Evolutionary conservation across 345 rosid species (phyloP), one percentile per base, ranked within the genome.

Genomic region (Populus davidiana): DNA sequence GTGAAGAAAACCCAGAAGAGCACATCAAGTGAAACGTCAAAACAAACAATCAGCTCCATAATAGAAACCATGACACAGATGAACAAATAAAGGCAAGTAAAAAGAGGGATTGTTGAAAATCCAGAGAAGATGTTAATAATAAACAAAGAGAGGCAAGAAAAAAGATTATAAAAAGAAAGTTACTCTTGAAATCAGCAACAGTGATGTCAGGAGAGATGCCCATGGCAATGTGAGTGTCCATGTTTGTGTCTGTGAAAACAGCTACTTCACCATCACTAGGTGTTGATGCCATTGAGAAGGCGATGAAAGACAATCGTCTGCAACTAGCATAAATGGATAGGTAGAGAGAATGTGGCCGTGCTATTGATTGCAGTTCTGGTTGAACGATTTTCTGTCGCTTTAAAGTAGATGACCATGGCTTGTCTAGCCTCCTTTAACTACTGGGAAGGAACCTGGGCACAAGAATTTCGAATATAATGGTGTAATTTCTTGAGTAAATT

Each of bases 191-290:
- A 75, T 84, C 89, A 65, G 67, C 75, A 8, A 86, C 84, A 5
- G 85, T 83, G 83, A 86, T 82, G 49, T 86, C 86, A 7, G 82
- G 80, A 78, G 87, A 74, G 79, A 83, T 90, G 33, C 85, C 72
- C 71, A 90, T 69, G 81, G 83, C 92, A 43, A 93, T 82, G 84
- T 83, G 88, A 74, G 94, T 93, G 76, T 85, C 90, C 69, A 90
- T 72, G 87, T 79, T 86, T 16, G 90, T 91, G 71, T 87, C 92
- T 9, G 77, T 74, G 62, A 90, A 93, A 44, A 90, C 88, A 0
- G 89, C 86, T 23, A 85, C 89, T 85, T 86, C 87, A 72, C 67
- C 71, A 5, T 63, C 35, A 6, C 23, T 20, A 20, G 59, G 59
- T 52, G 23, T 1, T 52, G 59, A 52, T 20, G 2, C 59, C 59